A percentile compares a stretch with the other conserved stretches of the same genome.
Conservation (phyloP, 371 early-diverging fungal species). For the Mucor indicus region DNA sequence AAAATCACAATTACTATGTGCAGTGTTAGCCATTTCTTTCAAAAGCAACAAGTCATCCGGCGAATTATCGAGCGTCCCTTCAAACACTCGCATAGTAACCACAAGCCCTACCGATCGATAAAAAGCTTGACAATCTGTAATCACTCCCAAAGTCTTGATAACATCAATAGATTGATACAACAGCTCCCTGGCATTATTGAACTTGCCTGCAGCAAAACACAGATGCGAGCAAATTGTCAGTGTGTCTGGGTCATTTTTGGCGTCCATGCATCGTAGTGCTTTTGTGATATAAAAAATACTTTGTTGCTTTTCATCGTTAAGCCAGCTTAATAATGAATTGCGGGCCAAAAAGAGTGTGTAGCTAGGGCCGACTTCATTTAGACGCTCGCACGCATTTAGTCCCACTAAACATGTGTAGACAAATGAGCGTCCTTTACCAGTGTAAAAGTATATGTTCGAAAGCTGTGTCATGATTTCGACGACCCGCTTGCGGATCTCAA, state of each 20-base stretch:
- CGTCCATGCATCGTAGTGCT: constrained; percentile 34
- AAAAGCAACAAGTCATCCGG: constrained; percentile 43
- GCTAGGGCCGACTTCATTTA: constrained; percentile 37
- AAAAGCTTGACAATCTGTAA: constrained; percentile 53
- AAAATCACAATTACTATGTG: constrained; percentile 43
- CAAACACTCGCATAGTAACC: constrained; percentile 53
- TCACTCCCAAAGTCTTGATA: constrained; percentile 50
- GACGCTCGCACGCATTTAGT: constrained; percentile 46
- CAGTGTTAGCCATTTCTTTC: constrained; percentile 48
- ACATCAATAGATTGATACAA: constrained; percentile 47
- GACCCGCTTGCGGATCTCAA: constrained; percentile 40
- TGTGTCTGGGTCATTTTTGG: constrained; percentile 40
- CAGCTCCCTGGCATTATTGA: constrained; percentile 38
- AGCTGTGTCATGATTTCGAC: constrained; percentile 51
- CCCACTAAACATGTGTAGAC: constrained; percentile 42
- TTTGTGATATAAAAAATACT: constrained; percentile 47
- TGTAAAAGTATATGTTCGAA: constrained; percentile 55
- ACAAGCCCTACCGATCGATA: constrained; percentile 54
- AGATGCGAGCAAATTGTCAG: constrained; percentile 46
- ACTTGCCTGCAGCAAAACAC: constrained; percentile 53
- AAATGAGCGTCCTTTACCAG: constrained; percentile 42
- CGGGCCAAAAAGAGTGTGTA: constrained; percentile 52
- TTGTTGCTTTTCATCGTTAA: constrained; percentile 45
- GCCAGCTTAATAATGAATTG: constrained; percentile 48
- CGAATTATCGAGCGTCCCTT: constrained; percentile 46